These are phyloP conservation scores for Leccinum incarnatum DNA, from an alignment of 768 basidiomycete species.

Conservation along the genomic window DNA sequence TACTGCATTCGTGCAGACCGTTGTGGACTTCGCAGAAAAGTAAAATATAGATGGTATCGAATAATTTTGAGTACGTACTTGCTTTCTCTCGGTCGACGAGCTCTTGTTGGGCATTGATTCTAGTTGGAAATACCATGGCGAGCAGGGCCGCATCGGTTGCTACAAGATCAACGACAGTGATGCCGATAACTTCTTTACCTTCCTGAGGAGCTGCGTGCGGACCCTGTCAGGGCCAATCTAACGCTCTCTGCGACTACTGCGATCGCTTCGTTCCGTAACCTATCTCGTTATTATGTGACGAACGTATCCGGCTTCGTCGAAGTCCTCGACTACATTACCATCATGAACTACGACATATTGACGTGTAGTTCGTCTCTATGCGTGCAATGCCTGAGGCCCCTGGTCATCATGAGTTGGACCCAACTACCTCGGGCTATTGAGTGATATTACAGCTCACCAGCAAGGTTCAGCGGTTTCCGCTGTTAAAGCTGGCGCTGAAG, in stretches of 20 bases:
- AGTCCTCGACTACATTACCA: conserved; percentile 61
- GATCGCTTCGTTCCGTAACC: conserved; percentile 60
- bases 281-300: conserved; percentile 54
- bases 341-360: conserved; percentile 64
- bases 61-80: conserved; percentile 29
- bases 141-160: conserved; percentile 57
- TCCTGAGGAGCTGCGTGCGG: conserved; percentile 65
- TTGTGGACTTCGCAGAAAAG: conserved; percentile 37
- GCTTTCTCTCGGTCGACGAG: neutral
- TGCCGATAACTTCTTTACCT: conserved; percentile 70
- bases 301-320: conserved; percentile 60
- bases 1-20: neutral
- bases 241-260: conserved; percentile 68
- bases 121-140: conserved; percentile 86
- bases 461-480: neutral
- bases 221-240: conserved; percentile 49
- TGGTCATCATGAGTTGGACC: conserved; percentile 30
- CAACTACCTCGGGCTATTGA: neutral
- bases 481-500: neutral
- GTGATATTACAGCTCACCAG: neutral
- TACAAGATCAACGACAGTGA: conserved; percentile 60
- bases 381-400: conserved; percentile 36
- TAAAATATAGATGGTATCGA: conserved; percentile 55
- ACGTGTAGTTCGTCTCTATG: neutral
- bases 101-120: conserved; percentile 9